These are phyloP conservation scores for Naematelia aurantialba DNA, from an alignment of 768 basidiomycete species.

Conservation along the genomic window DNA sequence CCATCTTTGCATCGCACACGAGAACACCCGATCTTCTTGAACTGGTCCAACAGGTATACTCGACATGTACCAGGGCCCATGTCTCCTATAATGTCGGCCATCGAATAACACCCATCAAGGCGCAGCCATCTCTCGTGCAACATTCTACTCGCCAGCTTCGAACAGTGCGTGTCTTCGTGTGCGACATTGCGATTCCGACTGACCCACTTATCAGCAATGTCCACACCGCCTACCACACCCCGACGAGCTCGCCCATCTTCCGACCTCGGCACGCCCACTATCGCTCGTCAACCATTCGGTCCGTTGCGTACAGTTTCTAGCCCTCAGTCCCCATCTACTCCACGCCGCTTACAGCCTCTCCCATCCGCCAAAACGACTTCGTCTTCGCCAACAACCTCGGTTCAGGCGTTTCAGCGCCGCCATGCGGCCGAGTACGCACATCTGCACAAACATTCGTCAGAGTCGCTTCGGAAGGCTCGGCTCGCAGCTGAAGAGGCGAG, in stretches of 20 bases:
- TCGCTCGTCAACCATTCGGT: not conserved
- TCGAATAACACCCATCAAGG: not conserved
- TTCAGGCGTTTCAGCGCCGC: conserved; percentile 22
- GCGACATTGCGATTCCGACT: not conserved
- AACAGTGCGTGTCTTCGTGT: too few relatives aligned
- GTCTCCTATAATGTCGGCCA: too few relatives aligned
- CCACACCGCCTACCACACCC: not conserved
- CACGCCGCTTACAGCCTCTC: not conserved
- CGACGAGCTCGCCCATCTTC: conserved; percentile 2
- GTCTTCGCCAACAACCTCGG: not conserved
- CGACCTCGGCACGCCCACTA: not conserved
- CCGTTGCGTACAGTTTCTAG: not conserved
- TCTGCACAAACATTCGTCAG: conserved; percentile 18
- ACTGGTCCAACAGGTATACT: too few relatives aligned
- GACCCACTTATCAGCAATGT: not conserved
- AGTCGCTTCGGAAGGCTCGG: conserved; percentile 7
- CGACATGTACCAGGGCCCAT: too few relatives aligned
- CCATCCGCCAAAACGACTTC: not conserved
- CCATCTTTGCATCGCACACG: too few relatives aligned
- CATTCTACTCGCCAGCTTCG: too few relatives aligned
- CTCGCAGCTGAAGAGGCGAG: conserved; percentile 18
- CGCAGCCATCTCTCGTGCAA: too few relatives aligned
- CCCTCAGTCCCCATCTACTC: not conserved
- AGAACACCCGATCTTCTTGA: too few relatives aligned
- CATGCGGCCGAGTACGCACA: conserved; percentile 33